A percentile compares a stretch with the other conserved stretches of the same genome.
Evolutionary conservation across 805 yeast genomes (phyloP).

Genomic region (Candida sithepensis): DNA sequence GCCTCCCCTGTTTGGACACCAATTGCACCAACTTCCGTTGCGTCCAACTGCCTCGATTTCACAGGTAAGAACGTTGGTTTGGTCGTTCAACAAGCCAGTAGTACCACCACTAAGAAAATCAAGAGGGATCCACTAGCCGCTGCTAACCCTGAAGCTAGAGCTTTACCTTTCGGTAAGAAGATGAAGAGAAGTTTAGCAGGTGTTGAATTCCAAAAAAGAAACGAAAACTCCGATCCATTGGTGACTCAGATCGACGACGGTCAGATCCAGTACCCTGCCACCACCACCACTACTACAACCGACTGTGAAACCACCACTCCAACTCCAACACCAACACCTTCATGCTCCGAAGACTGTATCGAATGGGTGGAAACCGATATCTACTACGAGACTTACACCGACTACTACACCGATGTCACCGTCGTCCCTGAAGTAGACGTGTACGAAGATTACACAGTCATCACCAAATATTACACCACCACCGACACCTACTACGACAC

Average conservation of each 20-base stretch:
- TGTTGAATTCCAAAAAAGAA: neutral
- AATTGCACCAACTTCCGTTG: slow-evolving; percentile 56
- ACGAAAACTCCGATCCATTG: slow-evolving; percentile 20
- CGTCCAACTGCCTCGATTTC: no score
- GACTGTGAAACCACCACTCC: neutral
- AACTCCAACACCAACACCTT: neutral
- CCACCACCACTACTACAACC: neutral
- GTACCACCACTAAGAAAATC: neutral
- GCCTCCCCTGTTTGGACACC: slow-evolving; percentile 69
- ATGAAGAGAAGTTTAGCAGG: neutral
- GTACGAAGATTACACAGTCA: neutral
- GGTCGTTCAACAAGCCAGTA: neutral
- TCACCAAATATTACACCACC: neutral
- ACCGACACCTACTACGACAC: neutral
- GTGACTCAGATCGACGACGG: slow-evolving; percentile 55
- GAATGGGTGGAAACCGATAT: neutral
- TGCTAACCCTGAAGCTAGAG: neutral
- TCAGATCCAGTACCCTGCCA: slow-evolving; percentile 43
- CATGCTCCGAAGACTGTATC: neutral
- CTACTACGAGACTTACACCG: neutral
- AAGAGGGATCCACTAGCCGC: neutral
- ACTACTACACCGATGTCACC: neutral
- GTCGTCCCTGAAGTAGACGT: neutral
- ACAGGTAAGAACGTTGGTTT: no score
- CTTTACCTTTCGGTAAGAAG: neutral